Percentiles rank a stretch among this genome's conserved stretches.
phyloP scores from a whole-genome alignment of 2,329 filamentous ascomycete species.

The Myriangium duriaei region DNA sequence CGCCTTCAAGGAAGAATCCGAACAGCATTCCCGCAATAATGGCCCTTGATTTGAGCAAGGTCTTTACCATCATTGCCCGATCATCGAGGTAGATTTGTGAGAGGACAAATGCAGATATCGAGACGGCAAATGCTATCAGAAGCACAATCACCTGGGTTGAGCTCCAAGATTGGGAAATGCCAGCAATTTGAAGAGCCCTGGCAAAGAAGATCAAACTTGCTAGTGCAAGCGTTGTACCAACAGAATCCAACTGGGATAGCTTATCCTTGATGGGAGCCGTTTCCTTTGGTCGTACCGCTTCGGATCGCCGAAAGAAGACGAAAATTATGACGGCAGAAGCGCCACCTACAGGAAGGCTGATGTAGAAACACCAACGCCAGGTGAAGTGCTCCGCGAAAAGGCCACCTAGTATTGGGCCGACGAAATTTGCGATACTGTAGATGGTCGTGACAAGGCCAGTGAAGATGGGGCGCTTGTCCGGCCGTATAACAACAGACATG shows the following conservation, averaged over 20 bases:
- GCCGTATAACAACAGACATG: conserved; percentile 34
- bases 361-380: conserved; percentile 40
- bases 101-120: conserved; percentile 28
- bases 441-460: conserved; percentile 38
- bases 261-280: no score
- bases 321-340: conserved; percentile 26
- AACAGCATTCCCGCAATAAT: conserved; percentile 29
- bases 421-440: conserved; percentile 37
- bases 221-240: conserved; percentile 35
- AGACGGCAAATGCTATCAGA: conserved; percentile 31
- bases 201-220: conserved; percentile 35
- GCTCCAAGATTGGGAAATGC: conserved; percentile 33
- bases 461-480: conserved; percentile 35
- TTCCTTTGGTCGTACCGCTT: conserved; percentile 36
- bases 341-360: conserved; percentile 41
- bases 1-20: conserved; percentile 28
- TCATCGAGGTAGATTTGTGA: conserved; percentile 33
- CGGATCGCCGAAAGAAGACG: conserved; percentile 26
- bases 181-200: conserved; percentile 39
- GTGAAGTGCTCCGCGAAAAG: conserved; percentile 28
- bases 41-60: conserved; percentile 33
- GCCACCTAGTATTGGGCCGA: conserved; percentile 34
- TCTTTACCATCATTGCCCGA: conserved; percentile 33
- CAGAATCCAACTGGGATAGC: no score
- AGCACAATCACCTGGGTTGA: conserved; percentile 33